Evolutionary conservation across 441 rosid genomes (phyloP), one percentile per base, ranked within the genome.

Genomic region (Arabidopsis lyrata): DNA sequence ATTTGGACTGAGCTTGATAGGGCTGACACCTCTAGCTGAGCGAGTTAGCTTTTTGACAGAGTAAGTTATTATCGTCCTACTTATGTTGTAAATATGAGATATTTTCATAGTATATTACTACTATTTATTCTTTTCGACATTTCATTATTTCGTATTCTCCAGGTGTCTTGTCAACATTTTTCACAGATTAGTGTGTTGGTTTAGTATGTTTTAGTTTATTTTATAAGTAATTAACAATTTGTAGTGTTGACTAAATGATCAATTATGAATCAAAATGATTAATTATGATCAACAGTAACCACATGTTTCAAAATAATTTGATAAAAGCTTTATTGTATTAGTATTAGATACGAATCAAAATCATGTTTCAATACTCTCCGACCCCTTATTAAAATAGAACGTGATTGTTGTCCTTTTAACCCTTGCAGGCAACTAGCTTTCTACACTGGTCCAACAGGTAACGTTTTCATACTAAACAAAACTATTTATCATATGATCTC

Each of bases 41-140:
- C 84, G 90, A 38, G 85, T 88, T 74, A 88, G 92, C 85, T 88
- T 86, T 78, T 78, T 88, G 64, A 88, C 90, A 2, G 92, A 88
- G 92, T 86, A 80, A 81, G 90, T 79, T 16, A 1, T 35, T 64
- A 22, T 64, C 48, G 15, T 20, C 24, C 6, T n/a, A 8, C 35
- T 0, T 38, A 39, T 22, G 24, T 22, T 22, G 24, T 9, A 8
- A 55, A 18, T 13, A 18, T 36, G 58, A 10, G 2, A 29, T 34
- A 27, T 13, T 13, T n/a, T 57, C 27, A 6, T 47, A 45, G 2
- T 29, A 36, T 70, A 10, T 10, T 8, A 2, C 3, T 7, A 8
- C 1, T 22, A 22, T 38, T 38, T 38, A 7, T 38, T 38, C 13
- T 29, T 29, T 29, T 29, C 31, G 24, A 22, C 24, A 22, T 22